Percentiles rank a stretch among this genome's conserved stretches.
Conservation (phyloP, 2,329 filamentous ascomycete species). For the Lachnellula hyalina region DNA sequence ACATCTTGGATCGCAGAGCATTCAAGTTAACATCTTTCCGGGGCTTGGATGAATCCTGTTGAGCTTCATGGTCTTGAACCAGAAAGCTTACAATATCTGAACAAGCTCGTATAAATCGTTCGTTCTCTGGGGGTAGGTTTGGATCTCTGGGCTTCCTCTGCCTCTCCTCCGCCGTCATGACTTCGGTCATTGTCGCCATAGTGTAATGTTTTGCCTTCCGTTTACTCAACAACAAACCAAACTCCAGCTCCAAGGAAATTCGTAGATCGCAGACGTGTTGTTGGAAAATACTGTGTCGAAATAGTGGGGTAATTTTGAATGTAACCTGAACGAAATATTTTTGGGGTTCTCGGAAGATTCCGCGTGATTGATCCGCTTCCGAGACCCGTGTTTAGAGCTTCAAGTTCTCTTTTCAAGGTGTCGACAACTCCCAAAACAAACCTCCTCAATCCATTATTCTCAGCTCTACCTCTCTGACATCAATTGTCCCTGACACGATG, state of each 20-base stretch:
- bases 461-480: constrained; percentile 19
- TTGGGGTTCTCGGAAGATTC: neutral
- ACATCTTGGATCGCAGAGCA: constrained; percentile 73
- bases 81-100: constrained; percentile 91
- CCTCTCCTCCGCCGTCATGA: constrained; percentile 48
- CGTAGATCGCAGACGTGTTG: neutral
- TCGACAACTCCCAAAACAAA: neutral
- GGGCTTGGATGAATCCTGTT: constrained; percentile 65
- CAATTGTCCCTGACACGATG: constrained; percentile 53
- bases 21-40: constrained; percentile 92
- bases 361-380: neutral
- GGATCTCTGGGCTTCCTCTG: constrained; percentile 57
- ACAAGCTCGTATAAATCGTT: constrained; percentile 89
- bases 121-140: constrained; percentile 85
- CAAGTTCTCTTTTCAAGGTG: neutral
- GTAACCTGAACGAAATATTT: neutral
- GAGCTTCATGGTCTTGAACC: constrained; percentile 87
- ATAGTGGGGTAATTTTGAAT: neutral
- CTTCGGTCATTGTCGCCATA: constrained; percentile 51
- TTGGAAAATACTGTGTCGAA: neutral
- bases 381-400: constrained; percentile 1
- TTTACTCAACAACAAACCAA: neutral
- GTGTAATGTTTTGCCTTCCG: neutral
- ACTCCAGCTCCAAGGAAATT: neutral
- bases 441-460: constrained; percentile 6